Conservation (phyloP, 306 rosid species). For the Phaseolus lunatus region DNA sequence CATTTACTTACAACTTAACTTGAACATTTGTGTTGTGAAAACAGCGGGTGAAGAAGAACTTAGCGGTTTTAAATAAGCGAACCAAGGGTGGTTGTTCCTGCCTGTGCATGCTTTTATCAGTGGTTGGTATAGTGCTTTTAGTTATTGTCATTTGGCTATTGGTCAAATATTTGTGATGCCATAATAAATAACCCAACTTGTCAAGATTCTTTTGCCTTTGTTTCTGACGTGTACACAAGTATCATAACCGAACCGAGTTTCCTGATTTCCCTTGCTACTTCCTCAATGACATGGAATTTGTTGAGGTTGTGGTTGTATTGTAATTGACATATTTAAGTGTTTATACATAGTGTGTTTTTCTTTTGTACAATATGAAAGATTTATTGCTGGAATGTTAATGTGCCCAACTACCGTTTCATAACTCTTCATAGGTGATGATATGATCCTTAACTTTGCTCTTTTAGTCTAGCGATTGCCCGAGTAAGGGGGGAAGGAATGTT, state of each 20-base stretch:
- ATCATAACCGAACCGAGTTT: constrained; percentile 27
- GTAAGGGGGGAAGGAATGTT: neutral
- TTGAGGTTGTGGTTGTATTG: constrained; percentile 29
- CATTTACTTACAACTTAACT: constrained; percentile 27
- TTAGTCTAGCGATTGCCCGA: neutral
- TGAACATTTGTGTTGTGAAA: constrained; percentile 42
- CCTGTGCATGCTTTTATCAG: constrained; percentile 81
- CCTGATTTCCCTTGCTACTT: constrained; percentile 30
- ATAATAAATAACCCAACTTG: constrained; percentile 15
- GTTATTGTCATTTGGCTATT: constrained; percentile 69
- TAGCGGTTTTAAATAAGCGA: constrained; percentile 84
- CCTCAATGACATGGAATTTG: constrained; percentile 42
- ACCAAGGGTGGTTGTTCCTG: constrained; percentile 93
- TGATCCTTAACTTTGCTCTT: neutral
- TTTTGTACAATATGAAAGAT: constrained; percentile 32
- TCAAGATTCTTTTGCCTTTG: constrained; percentile 11
- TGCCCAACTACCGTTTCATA: neutral
- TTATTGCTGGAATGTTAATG: constrained; percentile 10
- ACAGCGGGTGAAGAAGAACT: constrained; percentile 96
- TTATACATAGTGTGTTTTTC: constrained; percentile 21
- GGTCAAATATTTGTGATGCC: constrained; percentile 72
- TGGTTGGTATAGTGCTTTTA: constrained; percentile 77
- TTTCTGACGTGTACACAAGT: constrained; percentile 42
- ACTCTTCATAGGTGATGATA: neutral
- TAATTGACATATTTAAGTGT: constrained; percentile 37